Conservation (phyloP, 352 stramenopile species). For the Globisporangium iwayamae region DNA sequence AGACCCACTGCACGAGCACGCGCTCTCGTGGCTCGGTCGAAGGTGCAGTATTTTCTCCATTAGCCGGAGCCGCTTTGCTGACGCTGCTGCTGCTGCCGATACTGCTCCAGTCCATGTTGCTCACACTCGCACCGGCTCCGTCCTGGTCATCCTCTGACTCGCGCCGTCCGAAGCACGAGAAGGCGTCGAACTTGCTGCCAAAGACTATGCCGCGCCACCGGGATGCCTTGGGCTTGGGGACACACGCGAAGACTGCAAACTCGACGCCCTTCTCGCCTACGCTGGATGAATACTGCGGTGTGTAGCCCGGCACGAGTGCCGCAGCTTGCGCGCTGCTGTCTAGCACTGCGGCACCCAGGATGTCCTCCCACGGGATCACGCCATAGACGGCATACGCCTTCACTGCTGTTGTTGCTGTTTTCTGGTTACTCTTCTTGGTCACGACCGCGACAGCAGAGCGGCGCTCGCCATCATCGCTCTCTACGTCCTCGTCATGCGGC, state of each 20-base stretch:
- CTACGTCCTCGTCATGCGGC: neutral
- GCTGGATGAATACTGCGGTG: neutral
- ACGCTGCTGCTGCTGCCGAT: neutral
- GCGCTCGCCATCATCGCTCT: neutral
- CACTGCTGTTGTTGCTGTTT: neutral
- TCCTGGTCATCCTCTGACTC: conserved; percentile 7
- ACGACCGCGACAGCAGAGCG: neutral
- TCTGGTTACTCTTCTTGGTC: neutral
- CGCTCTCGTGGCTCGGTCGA: conserved; percentile 13
- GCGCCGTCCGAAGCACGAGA: conserved; percentile 20
- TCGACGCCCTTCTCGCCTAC: conserved; percentile 23
- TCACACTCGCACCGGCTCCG: conserved; percentile 14
- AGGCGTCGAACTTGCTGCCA: conserved; percentile 19
- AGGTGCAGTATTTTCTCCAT: conserved; percentile 13
- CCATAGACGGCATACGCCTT: conserved; percentile 17
- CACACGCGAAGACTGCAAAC: conserved; percentile 35
- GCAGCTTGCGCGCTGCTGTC: conserved; percentile 11
- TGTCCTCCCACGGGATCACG: conserved; percentile 39
- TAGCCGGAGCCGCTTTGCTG: neutral
- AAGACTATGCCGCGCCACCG: conserved; percentile 19
- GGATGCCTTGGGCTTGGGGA: conserved; percentile 15
- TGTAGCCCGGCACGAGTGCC: conserved; percentile 22
- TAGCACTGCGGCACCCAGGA: conserved; percentile 39
- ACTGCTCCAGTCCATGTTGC: neutral
- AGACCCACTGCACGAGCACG: conserved; percentile 43